Evolutionary conservation across 2,329 filamentous ascomycete species (phyloP), one percentile per base, ranked within the genome.

Genomic region (Albifimbria verrucaria): DNA sequence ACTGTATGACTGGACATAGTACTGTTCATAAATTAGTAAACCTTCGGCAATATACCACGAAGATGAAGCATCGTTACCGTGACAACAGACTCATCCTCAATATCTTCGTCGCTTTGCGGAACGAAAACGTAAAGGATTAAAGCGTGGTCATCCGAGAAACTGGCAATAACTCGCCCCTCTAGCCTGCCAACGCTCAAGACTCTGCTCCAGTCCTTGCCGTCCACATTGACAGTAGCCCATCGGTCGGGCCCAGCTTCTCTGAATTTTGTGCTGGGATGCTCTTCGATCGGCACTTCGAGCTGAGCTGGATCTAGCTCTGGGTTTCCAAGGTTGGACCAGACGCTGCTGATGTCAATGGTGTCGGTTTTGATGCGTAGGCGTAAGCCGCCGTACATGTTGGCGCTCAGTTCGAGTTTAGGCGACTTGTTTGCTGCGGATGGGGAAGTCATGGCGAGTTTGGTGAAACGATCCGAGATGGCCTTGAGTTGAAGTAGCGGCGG

Each of bases 391-490:
- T 96, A 90, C 91, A 96, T 96, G 70, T 97, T 99, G 25, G 92
- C 94, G 51, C 88, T 88, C 43, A 97, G 74, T 68, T 96, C 91
- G 3, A 99, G 77, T 63, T 92, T 90, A 0, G 90, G 83, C 3
- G 74, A 73, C 23, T 73, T 66, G 44, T 72, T 72, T 28, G 76
- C 70, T 5, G 83, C 55, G 28, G 59, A 56, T 3, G 65, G 61
- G n/a, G 67, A 75, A 21, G 77, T 74, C 48, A 82, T 72, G 3
- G 90, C 90, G 3, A 97, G 83, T 65, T 90, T 93, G 42, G 92
- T 97, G 72, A 97, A 97, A 50, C 94, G 87, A 69, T 99, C 94
- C 4, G 91, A 96, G 57, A 99, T 94, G 57, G 88, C 88, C 68
- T 97, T 97, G 54, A 99, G 79, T 65, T 97, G 92, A 42, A 92